Evolutionary conservation across 192 early-diverging fungal genomes (phyloP).

Genomic region (Coemansia sp.): DNA sequence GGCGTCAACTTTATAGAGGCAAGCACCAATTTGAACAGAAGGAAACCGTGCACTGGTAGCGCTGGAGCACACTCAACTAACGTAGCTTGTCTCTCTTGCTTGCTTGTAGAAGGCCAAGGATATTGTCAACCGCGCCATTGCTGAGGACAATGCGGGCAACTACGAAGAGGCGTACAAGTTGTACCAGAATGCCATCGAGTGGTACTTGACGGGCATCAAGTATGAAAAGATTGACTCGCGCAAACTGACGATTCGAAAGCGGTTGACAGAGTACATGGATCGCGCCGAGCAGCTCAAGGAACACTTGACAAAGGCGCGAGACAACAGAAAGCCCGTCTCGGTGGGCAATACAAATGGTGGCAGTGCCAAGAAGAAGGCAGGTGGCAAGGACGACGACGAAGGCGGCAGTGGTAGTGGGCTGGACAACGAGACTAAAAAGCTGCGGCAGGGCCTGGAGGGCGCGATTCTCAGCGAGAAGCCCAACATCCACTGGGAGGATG

Average conservation of each 20-base stretch:
- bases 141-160: slow-evolving; percentile 86
- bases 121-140: slow-evolving; percentile 87
- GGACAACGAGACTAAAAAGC: slow-evolving; percentile 79
- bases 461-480: slow-evolving; percentile 96
- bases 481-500: slow-evolving; percentile 95
- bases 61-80: too few species aligned
- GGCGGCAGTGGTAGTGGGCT: slow-evolving; percentile 57
- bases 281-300: slow-evolving; percentile 94
- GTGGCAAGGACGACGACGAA: slow-evolving; percentile 33
- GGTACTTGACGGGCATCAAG: slow-evolving; percentile 92
- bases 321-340: slow-evolving; percentile 63
- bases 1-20: slow-evolving; percentile 12
- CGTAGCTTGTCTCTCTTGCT: background rate
- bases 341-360: slow-evolving; percentile 47
- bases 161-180: slow-evolving; percentile 87
- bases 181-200: slow-evolving; percentile 89
- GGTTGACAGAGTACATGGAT: slow-evolving; percentile 89
- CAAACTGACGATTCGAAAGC: slow-evolving; percentile 81
- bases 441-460: slow-evolving; percentile 62
- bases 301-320: slow-evolving; percentile 67
- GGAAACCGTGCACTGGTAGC: background rate
- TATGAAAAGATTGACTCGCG: slow-evolving; percentile 94
- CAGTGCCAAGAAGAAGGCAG: slow-evolving; percentile 50
- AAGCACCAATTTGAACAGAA: background rate
- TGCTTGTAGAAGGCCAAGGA: slow-evolving; percentile 78